A percentile compares a stretch with the other conserved stretches of the same genome.
Evolutionary conservation across 1,139 yeast species (phyloP).

Genomic region (Blastobotrys ciferrii): DNA sequence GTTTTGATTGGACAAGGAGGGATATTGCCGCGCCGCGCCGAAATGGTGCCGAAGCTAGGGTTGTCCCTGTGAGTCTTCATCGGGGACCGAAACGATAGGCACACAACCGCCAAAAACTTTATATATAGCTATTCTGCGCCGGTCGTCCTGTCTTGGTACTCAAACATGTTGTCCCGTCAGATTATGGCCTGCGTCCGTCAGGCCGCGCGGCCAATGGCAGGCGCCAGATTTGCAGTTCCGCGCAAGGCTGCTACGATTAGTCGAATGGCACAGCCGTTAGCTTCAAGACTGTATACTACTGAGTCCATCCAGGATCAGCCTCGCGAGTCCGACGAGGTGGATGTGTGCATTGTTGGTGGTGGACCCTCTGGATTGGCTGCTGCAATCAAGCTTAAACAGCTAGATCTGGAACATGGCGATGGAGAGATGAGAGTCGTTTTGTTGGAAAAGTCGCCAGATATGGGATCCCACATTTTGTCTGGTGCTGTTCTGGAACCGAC

Average conservation of each 20-base stretch:
- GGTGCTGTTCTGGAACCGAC: constrained; percentile 94
- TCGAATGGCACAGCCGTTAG: background rate
- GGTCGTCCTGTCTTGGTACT: background rate
- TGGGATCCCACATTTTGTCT: constrained; percentile 84
- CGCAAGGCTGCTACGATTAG: background rate
- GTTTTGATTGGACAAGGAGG: background rate
- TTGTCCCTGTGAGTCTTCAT: background rate
- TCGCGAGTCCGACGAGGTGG: constrained; percentile 80
- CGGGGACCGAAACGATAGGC: background rate
- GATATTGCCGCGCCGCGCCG: background rate
- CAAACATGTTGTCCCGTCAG: background rate
- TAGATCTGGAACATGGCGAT: constrained; percentile 65
- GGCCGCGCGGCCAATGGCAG: background rate
- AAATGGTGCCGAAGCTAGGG: background rate
- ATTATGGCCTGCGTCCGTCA: constrained; percentile 1
- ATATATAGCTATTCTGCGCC: background rate
- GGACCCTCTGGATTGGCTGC: constrained; percentile 98
- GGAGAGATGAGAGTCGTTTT: constrained; percentile 81
- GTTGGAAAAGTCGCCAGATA: constrained; percentile 86
- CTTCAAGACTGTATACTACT: background rate
- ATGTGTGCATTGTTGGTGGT: constrained; percentile 94
- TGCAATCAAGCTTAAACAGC: constrained; percentile 82
- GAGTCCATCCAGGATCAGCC: constrained; percentile 41
- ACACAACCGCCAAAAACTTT: background rate
- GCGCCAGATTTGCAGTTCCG: background rate